phyloP scores from a whole-genome alignment of 768 basidiomycete genomes.

The Suillus variegatus region DNA sequence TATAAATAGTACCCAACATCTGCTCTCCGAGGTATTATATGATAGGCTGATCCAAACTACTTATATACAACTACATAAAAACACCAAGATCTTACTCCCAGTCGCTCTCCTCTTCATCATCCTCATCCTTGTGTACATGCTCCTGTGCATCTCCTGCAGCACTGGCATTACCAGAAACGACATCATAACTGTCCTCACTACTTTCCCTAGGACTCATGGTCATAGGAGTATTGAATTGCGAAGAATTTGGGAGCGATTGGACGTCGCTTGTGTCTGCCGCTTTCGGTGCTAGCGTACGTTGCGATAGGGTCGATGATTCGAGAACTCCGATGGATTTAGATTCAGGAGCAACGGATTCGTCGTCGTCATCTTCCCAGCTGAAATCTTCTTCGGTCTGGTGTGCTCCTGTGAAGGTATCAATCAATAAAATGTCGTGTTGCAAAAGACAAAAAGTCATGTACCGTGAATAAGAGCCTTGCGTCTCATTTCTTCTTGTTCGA shows the following conservation, averaged over 20 bases:
- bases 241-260: constrained; percentile 28
- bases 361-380: constrained; percentile 92
- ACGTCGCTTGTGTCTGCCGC: constrained; percentile 20
- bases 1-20: constrained; percentile 7
- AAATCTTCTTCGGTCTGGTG: constrained; percentile 82
- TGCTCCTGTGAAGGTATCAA: constrained; percentile 42
- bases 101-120: constrained; percentile 46
- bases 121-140: constrained; percentile 36
- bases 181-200: constrained; percentile 70
- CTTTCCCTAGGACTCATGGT: constrained; percentile 52
- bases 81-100: constrained; percentile 51
- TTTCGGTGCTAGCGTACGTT: constrained; percentile 27
- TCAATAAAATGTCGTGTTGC: constrained; percentile 9
- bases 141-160: constrained; percentile 33
- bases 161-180: constrained; percentile 57
- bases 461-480: constrained; percentile 78
- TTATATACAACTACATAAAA: constrained; percentile 19
- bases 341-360: constrained; percentile 44
- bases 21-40: neutral
- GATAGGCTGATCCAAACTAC: constrained; percentile 4
- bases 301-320: constrained; percentile 21
- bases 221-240: constrained; percentile 36
- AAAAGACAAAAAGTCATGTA: constrained; percentile 28
- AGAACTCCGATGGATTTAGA: constrained; percentile 12
- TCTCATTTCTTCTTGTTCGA: constrained; percentile 74